phyloP scores from a whole-genome alignment of 2,329 filamentous ascomycete species.

The Epichloe sibirici region DNA sequence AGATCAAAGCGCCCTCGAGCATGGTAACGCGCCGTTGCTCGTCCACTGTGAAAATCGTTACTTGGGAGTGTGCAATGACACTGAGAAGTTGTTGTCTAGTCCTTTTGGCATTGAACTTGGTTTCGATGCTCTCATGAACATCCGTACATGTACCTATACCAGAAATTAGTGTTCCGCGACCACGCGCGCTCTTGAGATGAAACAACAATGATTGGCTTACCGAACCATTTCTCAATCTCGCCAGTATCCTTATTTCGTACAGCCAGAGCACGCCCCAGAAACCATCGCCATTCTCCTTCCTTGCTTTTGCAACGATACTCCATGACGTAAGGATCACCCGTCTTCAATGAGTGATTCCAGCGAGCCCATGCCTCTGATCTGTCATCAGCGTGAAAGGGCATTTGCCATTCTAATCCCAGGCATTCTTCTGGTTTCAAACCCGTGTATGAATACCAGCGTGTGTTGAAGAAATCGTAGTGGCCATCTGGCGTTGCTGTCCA shows the following conservation, averaged over 20 bases:
- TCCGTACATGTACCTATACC: constrained; percentile 57
- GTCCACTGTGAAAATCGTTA: constrained; percentile 65
- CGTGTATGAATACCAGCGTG: constrained; percentile 71
- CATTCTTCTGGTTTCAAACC: constrained; percentile 52
- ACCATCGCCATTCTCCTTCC: constrained; percentile 66
- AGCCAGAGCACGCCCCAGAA: constrained; percentile 60
- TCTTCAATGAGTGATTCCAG: constrained; percentile 52
- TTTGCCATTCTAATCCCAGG: constrained; percentile 48
- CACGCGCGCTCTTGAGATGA: background rate
- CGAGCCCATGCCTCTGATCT: constrained; percentile 37
- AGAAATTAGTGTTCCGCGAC: background rate
- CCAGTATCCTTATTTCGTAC: constrained; percentile 53
- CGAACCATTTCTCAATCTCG: constrained; percentile 67
- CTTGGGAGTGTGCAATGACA: constrained; percentile 62
- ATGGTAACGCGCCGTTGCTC: constrained; percentile 48
- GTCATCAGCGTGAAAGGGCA: constrained; percentile 60
- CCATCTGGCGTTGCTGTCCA: constrained; percentile 63
- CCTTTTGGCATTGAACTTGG: constrained; percentile 51
- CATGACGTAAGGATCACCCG: constrained; percentile 55
- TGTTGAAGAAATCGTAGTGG: constrained; percentile 59
- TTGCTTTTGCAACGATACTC: constrained; percentile 59
- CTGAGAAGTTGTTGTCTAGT: constrained; percentile 59
- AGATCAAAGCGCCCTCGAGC: constrained; percentile 55
- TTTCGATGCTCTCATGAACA: constrained; percentile 61
- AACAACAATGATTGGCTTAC: constrained; percentile 21